Percentiles rank a stretch among this genome's conserved stretches.
Conservation (phyloP, 352 stramenopile species). For the Pythium myriotylum region DNA sequence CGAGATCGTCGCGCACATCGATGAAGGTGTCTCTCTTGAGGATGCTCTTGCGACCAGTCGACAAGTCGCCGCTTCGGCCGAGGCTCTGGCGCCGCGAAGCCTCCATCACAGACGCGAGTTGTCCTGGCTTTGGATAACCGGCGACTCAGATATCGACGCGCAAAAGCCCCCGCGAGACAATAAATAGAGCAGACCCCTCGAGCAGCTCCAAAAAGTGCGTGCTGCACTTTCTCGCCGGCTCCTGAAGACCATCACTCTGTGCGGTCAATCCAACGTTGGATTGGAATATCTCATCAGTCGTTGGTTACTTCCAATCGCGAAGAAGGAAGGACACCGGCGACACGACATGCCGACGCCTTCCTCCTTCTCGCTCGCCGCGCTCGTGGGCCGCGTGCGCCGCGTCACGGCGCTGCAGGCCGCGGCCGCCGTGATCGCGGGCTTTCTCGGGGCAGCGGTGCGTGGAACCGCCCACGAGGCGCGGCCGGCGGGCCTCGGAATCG, state of each 20-base stretch:
- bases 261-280: too few species aligned
- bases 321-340: too few species aligned
- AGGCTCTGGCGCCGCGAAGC: background rate
- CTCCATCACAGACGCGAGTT: background rate
- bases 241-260: too few species aligned
- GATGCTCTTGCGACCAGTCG: slow-evolving; percentile 11
- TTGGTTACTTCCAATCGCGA: too few species aligned
- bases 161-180: too few species aligned
- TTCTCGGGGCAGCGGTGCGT: slow-evolving; percentile 15
- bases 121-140: background rate
- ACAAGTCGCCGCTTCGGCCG: background rate
- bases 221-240: too few species aligned
- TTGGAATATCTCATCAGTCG: too few species aligned
- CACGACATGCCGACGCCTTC: too few species aligned
- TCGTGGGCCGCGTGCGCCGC: slow-evolving; percentile 12
- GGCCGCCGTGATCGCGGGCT: background rate
- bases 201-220: too few species aligned
- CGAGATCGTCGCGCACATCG: slow-evolving; percentile 21
- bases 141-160: too few species aligned
- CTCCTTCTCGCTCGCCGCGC: background rate
- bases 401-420: background rate
- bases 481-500: too few species aligned
- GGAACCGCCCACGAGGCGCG: background rate
- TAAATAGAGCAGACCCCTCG: too few species aligned
- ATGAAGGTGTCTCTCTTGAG: slow-evolving; percentile 28